Evolutionary conservation across 495 filamentous ascomycete species (phyloP), one percentile per base, ranked within the genome.

Genomic region (Rostrohypoxylon terebratum): DNA sequence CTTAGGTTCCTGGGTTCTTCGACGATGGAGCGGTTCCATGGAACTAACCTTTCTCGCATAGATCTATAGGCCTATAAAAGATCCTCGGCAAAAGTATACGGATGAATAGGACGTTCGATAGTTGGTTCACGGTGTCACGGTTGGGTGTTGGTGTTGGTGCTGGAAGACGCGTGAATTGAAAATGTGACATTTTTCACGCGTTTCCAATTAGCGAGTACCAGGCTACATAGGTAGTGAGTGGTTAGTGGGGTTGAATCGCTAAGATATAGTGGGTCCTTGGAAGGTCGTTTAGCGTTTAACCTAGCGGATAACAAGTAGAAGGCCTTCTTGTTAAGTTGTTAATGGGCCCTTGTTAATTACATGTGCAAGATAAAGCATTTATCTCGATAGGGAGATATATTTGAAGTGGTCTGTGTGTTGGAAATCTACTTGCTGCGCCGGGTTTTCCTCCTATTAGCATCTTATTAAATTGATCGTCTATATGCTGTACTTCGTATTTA

Each of bases 111-210:
- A 2, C 0, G 18, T 45, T 44, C 42, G 42, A 16, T 54, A 54
- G 7, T 54, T 11, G 14, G 4, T 14, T 54, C 25, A 54, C 23
- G 50, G 18, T 33, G 13, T 51, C 23, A 54, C 21, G n/a, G 25
- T 50, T 25, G 13, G 5, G 18, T 48, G 44, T 21, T 21, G 18
- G 3, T 10, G 13, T 18, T 48, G 38, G 21, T 67, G 16, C 16
- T 31, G 16, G 23, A 64, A 75, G 72, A 75, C 72, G 72, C 72
- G 72, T 75, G 55, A 72, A 75, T 72, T 68, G 63, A 68, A 60
- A 40, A 62, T 21, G n/a, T 9, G 8, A 20, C n/a, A 5, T 45
- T 45, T 25, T 58, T 36, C 53, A 70, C 66, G 71, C 71, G 71
- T 70, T 31, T 53, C 20, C 0, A 14, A 33, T 33, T 33, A 11